Evolutionary conservation across 805 yeast species (phyloP), one percentile per base, ranked within the genome.

Genomic region (Candida namnaoensis): DNA sequence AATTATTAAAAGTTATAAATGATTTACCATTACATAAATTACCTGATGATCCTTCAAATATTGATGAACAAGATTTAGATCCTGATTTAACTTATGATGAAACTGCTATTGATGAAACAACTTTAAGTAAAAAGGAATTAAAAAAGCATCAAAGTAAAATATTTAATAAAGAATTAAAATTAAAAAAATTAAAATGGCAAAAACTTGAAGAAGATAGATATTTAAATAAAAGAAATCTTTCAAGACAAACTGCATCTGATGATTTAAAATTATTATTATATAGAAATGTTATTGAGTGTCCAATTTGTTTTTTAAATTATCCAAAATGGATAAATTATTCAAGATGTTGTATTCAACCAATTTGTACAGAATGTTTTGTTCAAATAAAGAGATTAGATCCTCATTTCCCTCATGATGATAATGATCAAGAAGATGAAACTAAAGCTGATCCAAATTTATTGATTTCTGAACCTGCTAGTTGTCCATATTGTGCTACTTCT

Each of bases 291-390:
- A 63, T 72, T 28, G 99, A 93, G 54, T 91, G 99, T 58, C 98
- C 99, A 9, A 91, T 91, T 48, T 91, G 99, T 57, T 91, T 91
- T 58, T 69, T 93, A 9, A 86, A 74, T 56, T 88, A 82, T 61
- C 97, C 98, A 1, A 70, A 74, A 26, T 75, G 78, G 51, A 61
- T 90, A 46, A 93, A 93, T 63, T 60, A 73, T 41, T 82, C 95
- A 8, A 71, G 95, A 37, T 91, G 99, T 61, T 91, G 99, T 60
- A 74, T 76, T 39, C 98, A 91, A 59, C 90, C 95, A 2, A 88
- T 91, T 19, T 93, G 99, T 63, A 75, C 96, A 2, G 98, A 91
- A 62, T 91, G 99, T 58, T 93, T 91, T 72, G 97, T 91, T 10
- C 97, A 91, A 61, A 88, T 91, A 58, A 88, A 86, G 60, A 73